These are phyloP conservation scores for Oxytropis ochrocephala DNA, from an alignment of 306 rosid species.

Conservation along the genomic window DNA sequence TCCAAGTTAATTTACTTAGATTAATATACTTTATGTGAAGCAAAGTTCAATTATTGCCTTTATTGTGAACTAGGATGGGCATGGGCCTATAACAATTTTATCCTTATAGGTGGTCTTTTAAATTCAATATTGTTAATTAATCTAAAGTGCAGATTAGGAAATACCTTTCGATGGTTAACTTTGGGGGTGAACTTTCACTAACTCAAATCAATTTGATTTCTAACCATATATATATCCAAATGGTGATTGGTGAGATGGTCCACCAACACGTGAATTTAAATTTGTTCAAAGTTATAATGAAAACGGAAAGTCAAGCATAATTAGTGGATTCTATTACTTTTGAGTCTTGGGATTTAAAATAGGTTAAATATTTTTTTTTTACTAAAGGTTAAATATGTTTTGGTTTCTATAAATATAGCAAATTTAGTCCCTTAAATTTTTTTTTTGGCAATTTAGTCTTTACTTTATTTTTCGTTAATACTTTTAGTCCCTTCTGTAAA, in stretches of 20 bases:
- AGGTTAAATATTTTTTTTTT: no score
- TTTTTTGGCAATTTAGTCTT: no score
- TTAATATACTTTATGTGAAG: constrained; percentile 22
- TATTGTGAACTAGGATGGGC: constrained; percentile 21
- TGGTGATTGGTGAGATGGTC: constrained; percentile 1
- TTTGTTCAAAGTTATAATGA: neutral
- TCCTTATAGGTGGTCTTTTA: neutral
- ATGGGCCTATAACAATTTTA: constrained; percentile 2
- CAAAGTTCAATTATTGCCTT: constrained; percentile 44
- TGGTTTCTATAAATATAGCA: no score
- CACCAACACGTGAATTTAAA: constrained; percentile 15
- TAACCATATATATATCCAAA: neutral
- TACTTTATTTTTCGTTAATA: no score
- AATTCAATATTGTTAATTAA: constrained; percentile 26
- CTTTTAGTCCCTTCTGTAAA: no score
- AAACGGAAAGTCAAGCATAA: neutral
- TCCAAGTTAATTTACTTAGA: constrained; percentile 6
- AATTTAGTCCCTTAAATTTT: no score
- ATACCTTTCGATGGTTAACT: constrained; percentile 30
- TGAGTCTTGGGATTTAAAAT: no score
- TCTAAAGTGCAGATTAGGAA: constrained; percentile 43
- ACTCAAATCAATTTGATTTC: constrained; percentile 3
- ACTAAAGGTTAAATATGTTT: no score
- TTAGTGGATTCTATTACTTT: no score
- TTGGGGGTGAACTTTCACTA: constrained; percentile 24